Evolutionary conservation across 1,139 yeast species (phyloP).

Genomic region (Pichia sp.): DNA sequence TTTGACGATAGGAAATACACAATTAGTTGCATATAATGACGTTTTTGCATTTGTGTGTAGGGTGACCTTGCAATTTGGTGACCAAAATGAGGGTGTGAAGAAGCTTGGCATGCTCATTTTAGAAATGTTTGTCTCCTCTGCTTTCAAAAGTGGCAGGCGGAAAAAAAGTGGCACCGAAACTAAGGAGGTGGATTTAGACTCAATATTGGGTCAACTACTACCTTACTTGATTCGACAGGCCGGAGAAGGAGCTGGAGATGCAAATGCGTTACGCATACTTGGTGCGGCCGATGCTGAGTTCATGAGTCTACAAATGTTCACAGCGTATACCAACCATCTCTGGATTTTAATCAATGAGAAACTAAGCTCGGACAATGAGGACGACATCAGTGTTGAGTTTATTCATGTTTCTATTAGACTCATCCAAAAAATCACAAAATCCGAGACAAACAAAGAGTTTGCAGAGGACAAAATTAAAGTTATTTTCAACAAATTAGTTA

Average conservation of each 20-base stretch:
- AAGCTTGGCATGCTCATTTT: slow-evolving; percentile 6
- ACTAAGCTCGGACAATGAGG: background rate
- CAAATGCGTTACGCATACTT: slow-evolving; percentile 5
- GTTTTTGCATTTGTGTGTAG: slow-evolving; percentile 7
- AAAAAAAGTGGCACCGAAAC: background rate
- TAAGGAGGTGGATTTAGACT: background rate
- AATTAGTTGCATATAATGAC: background rate
- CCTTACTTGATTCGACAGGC: background rate
- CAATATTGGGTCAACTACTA: background rate
- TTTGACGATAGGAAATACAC: slow-evolving; percentile 70
- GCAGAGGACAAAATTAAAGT: slow-evolving; percentile 8
- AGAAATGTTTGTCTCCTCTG: slow-evolving; percentile 5
- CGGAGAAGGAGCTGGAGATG: background rate
- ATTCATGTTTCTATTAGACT: slow-evolving; percentile 7
- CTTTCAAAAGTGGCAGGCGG: background rate
- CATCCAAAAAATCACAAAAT: background rate
- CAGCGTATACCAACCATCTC: background rate
- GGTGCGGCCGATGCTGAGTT: slow-evolving; percentile 3
- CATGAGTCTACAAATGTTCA: background rate
- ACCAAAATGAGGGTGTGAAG: background rate
- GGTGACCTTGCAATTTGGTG: background rate
- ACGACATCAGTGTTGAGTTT: background rate
- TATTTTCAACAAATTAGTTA: slow-evolving; percentile 8
- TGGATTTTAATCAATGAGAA: slow-evolving; percentile 5
- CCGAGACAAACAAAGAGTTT: slow-evolving; percentile 2